Base-by-base conservation (phyloP, 371 early-diverging fungal species). In the Capillidium heterosporum region DNA sequence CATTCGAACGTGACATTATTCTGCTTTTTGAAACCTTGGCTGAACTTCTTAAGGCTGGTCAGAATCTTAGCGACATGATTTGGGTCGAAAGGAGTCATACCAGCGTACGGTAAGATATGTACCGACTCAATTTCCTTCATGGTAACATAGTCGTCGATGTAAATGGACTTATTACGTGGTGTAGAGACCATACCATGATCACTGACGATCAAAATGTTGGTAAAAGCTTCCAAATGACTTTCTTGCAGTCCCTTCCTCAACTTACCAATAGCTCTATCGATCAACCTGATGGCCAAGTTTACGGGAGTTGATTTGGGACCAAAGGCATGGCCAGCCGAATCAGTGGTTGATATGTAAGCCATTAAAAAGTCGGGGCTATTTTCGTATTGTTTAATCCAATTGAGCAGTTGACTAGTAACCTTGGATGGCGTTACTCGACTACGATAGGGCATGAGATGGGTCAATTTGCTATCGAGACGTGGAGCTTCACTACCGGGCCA, bases 151-250 rank as follows among this genome's bases (percentile, higher is more conserved):
- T 89, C 87, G 49, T 90, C 92, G 49, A 91, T 70, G 61, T 74
- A 86, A 32, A 90, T 75, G 17, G 76, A 65, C 48, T 73, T 64
- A 19, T 71, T 60, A 4, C 66, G 61, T 15, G 65, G 61, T 0
- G 63, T 66, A 29, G 67, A 61, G 7, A 88, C 73, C 94, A 95
- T 94, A 0, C 96, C 95, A 58, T 95, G 96, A 64, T 94, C 95
- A 57, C 89, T 78, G 11, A 91, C 88, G 23, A 94, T 63, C 17
- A 95, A 71, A 15, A 91, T 53, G 63, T 94, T 84, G 28, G 84
- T 80, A 35, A 76, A 66, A 0, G 72, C 51, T 32, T 75, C 73
- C 35, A 90, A 59, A 32, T 78, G 74, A 42, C 87, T 70, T 8
- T 58, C 53, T 2, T 63, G 65, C 0, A 94, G 58, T 19, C 75